Conservation (phyloP, 1,284 basidiomycete species). For the Trichosporon sp. region DNA sequence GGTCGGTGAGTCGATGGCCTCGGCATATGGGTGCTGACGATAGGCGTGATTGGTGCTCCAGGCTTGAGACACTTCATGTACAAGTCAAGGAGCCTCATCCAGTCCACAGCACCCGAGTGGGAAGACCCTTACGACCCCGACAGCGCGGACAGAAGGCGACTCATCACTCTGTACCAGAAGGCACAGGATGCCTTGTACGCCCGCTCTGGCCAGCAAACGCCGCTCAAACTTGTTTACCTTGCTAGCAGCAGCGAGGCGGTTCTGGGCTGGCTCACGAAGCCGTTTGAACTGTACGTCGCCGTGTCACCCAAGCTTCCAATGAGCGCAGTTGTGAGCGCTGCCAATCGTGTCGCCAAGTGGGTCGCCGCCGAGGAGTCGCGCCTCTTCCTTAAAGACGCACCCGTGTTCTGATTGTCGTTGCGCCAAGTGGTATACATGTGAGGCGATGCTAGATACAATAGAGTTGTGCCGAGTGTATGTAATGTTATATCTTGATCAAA, state of each 20-base stretch:
- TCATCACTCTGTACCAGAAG: conserved; percentile 76
- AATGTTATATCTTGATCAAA: conserved; percentile 1
- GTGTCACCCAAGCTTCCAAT: conserved; percentile 79
- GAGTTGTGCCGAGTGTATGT: not conserved
- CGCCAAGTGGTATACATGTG: not conserved
- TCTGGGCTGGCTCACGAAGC: conserved; percentile 74
- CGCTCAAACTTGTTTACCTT: conserved; percentile 75
- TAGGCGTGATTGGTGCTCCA: conserved; percentile 66
- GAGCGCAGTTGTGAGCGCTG: conserved; percentile 73
- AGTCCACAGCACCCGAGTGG: conserved; percentile 74
- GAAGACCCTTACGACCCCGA: conserved; percentile 70
- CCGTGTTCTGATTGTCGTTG: conserved; percentile 60
- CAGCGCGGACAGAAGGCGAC: conserved; percentile 38
- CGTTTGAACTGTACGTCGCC: conserved; percentile 84
- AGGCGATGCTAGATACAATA: not conserved
- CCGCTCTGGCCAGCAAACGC: conserved; percentile 64
- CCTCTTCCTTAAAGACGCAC: conserved; percentile 79
- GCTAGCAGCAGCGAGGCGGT: conserved; percentile 78
- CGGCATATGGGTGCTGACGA: not conserved
- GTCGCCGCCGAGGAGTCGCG: conserved; percentile 75
- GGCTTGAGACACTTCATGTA: conserved; percentile 91
- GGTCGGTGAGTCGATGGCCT: conserved; percentile 33
- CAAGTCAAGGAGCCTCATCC: conserved; percentile 80
- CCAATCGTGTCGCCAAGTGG: conserved; percentile 84
- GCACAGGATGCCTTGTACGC: conserved; percentile 79